phyloP scores from a whole-genome alignment of 2,329 filamentous ascomycete genomes.

The Venturia oleaginea region DNA sequence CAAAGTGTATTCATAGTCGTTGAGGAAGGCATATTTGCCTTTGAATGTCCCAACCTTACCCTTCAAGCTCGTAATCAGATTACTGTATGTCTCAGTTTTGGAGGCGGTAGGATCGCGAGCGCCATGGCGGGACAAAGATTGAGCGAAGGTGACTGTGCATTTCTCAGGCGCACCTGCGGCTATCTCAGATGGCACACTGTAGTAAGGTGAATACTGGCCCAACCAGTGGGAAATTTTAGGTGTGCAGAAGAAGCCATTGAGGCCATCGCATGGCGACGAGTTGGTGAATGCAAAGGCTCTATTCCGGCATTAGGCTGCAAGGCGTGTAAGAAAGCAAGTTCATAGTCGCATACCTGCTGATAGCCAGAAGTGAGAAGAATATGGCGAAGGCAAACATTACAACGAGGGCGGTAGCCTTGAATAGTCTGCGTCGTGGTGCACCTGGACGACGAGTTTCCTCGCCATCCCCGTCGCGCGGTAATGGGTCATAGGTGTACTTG shows the following conservation, averaged over 20 bases:
- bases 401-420: background rate
- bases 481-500: background rate
- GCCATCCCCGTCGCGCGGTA: background rate
- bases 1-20: constrained; percentile 61
- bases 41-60: constrained; percentile 46
- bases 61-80: constrained; percentile 59
- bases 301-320: background rate
- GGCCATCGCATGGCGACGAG: constrained; percentile 39
- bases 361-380: constrained; percentile 3
- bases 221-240: constrained; percentile 56
- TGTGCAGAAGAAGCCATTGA: constrained; percentile 55
- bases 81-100: constrained; percentile 57
- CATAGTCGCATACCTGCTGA: background rate
- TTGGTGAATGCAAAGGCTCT: background rate
- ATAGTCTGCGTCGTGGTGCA: background rate
- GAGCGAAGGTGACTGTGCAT: constrained; percentile 73
- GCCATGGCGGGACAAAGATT: constrained; percentile 76
- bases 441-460: background rate
- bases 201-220: constrained; percentile 87
- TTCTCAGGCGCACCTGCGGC: constrained; percentile 49
- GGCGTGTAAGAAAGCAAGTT: background rate
- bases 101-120: constrained; percentile 67
- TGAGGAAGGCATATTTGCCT: constrained; percentile 59
- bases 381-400: background rate
- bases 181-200: constrained; percentile 60